Conservation (phyloP, 129 eudicot genomes). For the Artemisia annua region DNA sequence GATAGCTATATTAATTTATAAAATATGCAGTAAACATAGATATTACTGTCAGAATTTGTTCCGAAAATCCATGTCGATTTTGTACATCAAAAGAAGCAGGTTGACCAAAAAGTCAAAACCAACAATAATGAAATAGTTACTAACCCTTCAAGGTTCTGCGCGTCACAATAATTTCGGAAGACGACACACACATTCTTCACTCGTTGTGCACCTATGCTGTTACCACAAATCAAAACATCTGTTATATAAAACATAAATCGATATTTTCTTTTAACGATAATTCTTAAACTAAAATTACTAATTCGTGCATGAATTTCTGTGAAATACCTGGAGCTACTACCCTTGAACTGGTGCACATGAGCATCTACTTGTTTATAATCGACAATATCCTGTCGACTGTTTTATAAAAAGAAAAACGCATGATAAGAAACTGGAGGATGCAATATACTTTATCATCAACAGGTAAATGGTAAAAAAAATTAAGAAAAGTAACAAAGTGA, state of each 20-base stretch:
- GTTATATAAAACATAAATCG: constrained; percentile 6
- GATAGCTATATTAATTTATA: not conserved
- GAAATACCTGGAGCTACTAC: constrained; percentile 82
- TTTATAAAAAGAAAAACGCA: not conserved
- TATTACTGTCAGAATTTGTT: not conserved
- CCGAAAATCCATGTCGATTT: not conserved
- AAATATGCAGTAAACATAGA: not conserved
- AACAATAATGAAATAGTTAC: constrained; percentile 27
- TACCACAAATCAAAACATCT: constrained; percentile 26
- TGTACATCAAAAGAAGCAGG: not conserved
- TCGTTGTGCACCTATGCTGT: constrained; percentile 78
- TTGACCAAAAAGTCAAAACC: not conserved
- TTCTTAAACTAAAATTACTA: not conserved
- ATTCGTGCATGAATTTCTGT: not conserved
- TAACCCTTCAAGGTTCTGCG: constrained; percentile 70
- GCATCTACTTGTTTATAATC: constrained; percentile 80
- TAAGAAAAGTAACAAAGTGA: not conserved
- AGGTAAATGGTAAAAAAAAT: not conserved
- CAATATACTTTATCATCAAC: not conserved
- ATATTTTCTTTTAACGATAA: not conserved
- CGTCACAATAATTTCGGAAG: constrained; percentile 66
- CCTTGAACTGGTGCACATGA: constrained; percentile 63
- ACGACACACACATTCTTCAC: constrained; percentile 58
- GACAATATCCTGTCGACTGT: constrained; percentile 66
- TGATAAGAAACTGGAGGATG: constrained; percentile 1